phyloP scores from a whole-genome alignment of 768 basidiomycete species.

The Russula abietina region DNA sequence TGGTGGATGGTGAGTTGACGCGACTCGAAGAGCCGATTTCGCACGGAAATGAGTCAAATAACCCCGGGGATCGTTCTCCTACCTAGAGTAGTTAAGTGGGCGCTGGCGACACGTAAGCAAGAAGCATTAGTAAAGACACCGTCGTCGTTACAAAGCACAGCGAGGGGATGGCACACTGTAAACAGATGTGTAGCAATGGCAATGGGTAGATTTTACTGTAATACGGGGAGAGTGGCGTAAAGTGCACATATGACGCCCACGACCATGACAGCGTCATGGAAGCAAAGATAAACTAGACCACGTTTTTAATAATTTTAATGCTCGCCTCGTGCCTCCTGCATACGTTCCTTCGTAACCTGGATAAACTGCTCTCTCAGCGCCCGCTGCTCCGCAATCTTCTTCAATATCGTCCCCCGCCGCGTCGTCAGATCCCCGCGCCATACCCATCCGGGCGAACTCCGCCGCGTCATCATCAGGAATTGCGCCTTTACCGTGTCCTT shows the following conservation, averaged over 20 bases:
- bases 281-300: background rate
- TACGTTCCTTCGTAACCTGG: constrained; percentile 33
- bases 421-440: constrained; percentile 36
- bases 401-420: constrained; percentile 46
- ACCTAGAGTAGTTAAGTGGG: too few relatives aligned
- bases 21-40: too few relatives aligned
- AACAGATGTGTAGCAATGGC: background rate
- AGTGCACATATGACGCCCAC: background rate
- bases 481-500: constrained; percentile 33
- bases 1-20: background rate
- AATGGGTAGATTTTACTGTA: background rate
- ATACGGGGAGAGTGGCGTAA: background rate
- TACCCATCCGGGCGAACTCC: constrained; percentile 35
- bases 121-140: background rate
- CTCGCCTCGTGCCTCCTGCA: constrained; percentile 26
- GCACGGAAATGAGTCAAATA: too few relatives aligned
- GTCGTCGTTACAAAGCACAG: background rate
- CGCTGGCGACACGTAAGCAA: background rate
- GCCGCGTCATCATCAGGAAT: constrained; percentile 35
- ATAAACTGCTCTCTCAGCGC: constrained; percentile 39
- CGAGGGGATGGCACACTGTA: background rate
- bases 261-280: background rate
- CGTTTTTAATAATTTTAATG: background rate
- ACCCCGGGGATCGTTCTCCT: too few relatives aligned
- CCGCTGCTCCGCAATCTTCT: constrained; percentile 44